Evolutionary conservation across 306 rosid genomes (phyloP).

Genomic region (Ormosia semicastrata): DNA sequence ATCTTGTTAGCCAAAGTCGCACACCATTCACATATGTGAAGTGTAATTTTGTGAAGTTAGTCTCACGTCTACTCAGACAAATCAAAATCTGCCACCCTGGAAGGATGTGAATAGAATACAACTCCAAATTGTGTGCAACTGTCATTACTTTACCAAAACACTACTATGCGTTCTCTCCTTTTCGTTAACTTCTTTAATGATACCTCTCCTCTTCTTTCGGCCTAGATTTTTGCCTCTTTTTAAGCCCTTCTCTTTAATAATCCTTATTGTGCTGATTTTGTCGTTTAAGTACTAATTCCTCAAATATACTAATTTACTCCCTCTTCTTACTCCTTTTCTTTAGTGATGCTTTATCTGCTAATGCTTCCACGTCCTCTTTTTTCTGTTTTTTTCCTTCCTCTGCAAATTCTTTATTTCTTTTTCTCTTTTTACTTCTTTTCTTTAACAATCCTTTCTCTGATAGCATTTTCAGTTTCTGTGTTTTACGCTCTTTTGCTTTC

Average conservation of each 20-base stretch:
- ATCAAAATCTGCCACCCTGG: neutral
- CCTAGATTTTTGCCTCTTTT: neutral
- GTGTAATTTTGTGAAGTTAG: neutral
- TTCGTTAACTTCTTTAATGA: neutral
- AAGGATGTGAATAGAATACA: neutral
- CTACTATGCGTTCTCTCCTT: neutral
- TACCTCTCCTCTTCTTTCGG: neutral
- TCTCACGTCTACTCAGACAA: neutral
- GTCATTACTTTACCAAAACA: neutral
- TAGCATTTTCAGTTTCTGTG: conserved; percentile 60
- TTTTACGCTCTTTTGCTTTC: conserved; percentile 68
- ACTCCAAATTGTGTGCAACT: neutral
- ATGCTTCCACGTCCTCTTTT: conserved; percentile 3
- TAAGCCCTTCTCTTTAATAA: neutral
- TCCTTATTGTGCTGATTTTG: neutral
- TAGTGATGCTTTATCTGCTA: neutral
- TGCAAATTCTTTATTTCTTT: conserved; percentile 33
- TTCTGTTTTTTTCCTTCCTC: conserved; percentile 6
- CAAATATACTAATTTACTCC: neutral
- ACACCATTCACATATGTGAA: neutral
- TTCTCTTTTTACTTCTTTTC: conserved; percentile 54
- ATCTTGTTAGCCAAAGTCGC: neutral
- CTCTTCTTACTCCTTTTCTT: conserved; percentile 31
- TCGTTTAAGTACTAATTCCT: neutral
- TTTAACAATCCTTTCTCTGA: conserved; percentile 68